Evolutionary conservation across 2,329 filamentous ascomycete genomes (phyloP), one percentile per base, ranked within the genome.

Genomic region (Aaosphaeria pasadenensis): DNA sequence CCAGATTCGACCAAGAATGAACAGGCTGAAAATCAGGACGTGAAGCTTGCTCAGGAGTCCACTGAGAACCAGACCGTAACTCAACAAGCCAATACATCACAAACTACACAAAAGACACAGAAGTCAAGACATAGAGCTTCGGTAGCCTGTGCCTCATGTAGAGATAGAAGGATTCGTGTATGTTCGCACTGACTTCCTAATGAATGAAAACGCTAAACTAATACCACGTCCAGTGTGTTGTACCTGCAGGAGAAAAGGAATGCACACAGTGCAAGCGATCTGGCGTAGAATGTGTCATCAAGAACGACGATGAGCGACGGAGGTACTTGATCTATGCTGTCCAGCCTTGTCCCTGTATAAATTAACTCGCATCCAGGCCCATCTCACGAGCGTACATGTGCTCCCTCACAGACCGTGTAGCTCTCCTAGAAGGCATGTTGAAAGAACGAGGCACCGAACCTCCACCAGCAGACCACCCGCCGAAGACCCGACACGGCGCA

Each of bases 381-480:
- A 80, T 82, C 32, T 82, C 78, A 17, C 77, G 80, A 59, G 79
- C 79, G 45, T 82, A 82, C 62, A 80, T 81, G 74, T 77, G 75
- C 38, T 81, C 78, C 1, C 67, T 82, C 7, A 78, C 78, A n/a
- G 77, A 78, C 28, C 73, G 79, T 4, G 79, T 82, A 39, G 67
- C 72, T 6, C 54, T 82, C 50, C 69, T 82, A 1, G 79, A 82
- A 63, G 64, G 64, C 11, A 72, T 82, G 73, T 71, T 82, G 4
- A 59, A 73, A 47, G 76, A 80, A 36, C 73, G 71, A 32, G 79
- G 78, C 43, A 71, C 77, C 13, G 69, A 71, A 2, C 72, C 75
- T 24, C 79, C 79, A 7, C 76, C 77, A 11, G 76, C 77, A 11
- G 69, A 72, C 35, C 77, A 82, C 52, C 79, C 79, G 28, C 79